Evolutionary conservation across 129 eudicot genomes (phyloP).

Genomic region (sunflower (Helianthus annuus)): DNA sequence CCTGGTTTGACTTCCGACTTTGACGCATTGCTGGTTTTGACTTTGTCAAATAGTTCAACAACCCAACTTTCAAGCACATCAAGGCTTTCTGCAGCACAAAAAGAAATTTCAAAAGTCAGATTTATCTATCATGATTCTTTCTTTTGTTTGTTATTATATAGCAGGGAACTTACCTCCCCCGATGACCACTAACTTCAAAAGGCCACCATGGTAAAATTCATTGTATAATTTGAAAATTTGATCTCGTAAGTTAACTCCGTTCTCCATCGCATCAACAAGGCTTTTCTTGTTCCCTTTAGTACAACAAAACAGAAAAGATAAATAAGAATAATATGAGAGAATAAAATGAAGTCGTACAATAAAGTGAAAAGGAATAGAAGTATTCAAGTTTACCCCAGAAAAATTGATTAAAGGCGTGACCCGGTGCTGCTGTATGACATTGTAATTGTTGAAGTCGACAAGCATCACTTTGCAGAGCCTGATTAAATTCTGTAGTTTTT

Average conservation of each 20-base stretch:
- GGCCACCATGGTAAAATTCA: slow-evolving; percentile 76
- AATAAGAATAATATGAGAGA: neutral
- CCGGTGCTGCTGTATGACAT: slow-evolving; percentile 83
- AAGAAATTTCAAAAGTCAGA: slow-evolving; percentile 18
- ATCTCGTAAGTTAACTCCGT: slow-evolving; percentile 81
- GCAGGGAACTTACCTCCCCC: slow-evolving; percentile 72
- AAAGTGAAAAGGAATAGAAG: neutral
- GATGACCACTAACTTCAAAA: slow-evolving; percentile 84
- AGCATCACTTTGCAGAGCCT: slow-evolving; percentile 82
- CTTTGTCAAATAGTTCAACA: slow-evolving; percentile 62
- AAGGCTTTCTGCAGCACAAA: slow-evolving; percentile 71
- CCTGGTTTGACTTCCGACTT: slow-evolving; percentile 52
- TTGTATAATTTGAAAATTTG: slow-evolving; percentile 59
- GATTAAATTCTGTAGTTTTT: slow-evolving; percentile 69
- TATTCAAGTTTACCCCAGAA: slow-evolving; percentile 64
- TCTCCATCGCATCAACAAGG: slow-evolving; percentile 85
- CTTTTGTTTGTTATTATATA: neutral
- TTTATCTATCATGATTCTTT: slow-evolving; percentile 1
- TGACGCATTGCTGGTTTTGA: slow-evolving; percentile 52
- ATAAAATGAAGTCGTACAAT: slow-evolving; percentile 1
- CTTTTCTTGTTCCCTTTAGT: slow-evolving; percentile 89
- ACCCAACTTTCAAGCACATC: slow-evolving; percentile 96
- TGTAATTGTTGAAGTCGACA: slow-evolving; percentile 96
- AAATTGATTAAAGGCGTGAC: slow-evolving; percentile 83
- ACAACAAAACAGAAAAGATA: slow-evolving; percentile 15